A percentile compares a stretch with the other conserved stretches of the same genome.
phyloP scores from a whole-genome alignment of 176 grass and related monocot genomes.

The Canna indica region DNA sequence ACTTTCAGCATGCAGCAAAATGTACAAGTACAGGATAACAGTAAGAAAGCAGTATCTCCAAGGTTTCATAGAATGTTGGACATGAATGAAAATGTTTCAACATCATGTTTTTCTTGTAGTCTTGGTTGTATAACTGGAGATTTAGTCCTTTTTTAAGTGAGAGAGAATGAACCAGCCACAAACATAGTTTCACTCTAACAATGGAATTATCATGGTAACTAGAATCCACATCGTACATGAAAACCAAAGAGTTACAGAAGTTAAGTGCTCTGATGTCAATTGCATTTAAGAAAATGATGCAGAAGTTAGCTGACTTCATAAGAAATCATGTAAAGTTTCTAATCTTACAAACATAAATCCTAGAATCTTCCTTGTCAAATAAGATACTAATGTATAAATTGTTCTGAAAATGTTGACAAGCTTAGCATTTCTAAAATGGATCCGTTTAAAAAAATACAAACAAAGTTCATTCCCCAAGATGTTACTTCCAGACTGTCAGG shows the following conservation, averaged over 20 bases:
- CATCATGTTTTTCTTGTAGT: background rate
- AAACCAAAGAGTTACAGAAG: background rate
- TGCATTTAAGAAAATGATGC: slow-evolving; percentile 4
- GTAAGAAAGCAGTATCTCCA: background rate
- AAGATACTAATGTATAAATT: background rate
- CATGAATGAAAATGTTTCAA: slow-evolving; percentile 4
- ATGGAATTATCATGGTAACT: background rate
- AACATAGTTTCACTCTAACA: background rate
- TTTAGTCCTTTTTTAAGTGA: background rate
- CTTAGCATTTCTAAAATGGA: background rate
- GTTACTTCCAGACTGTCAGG: background rate
- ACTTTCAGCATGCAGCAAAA: background rate
- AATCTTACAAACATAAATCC: background rate
- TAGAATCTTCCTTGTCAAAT: background rate
- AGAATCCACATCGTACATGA: background rate
- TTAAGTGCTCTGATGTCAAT: background rate
- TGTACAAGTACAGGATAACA: background rate
- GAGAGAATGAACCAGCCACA: background rate
- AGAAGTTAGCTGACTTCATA: background rate
- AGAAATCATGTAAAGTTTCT: background rate
- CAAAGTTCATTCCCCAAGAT: background rate
- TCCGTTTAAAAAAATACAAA: background rate
- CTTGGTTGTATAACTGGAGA: background rate
- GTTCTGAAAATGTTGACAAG: background rate
- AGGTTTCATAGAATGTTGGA: background rate